These are phyloP conservation scores for Phytopythium vexans DNA, from an alignment of 352 stramenopile genomes.

Conservation along the genomic window DNA sequence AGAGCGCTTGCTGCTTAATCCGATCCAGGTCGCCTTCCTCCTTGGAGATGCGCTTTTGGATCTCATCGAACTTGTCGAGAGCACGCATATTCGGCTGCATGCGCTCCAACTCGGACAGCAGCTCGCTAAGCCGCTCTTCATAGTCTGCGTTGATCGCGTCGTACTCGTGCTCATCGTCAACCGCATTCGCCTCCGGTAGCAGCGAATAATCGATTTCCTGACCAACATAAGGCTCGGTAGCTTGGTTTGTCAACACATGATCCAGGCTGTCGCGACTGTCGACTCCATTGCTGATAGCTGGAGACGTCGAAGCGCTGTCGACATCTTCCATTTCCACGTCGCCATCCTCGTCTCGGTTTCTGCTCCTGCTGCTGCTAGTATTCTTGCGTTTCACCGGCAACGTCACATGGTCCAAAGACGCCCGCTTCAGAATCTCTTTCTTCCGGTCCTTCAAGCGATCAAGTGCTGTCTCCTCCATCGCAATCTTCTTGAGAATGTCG, in stretches of 20 bases:
- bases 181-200: conserved; percentile 68
- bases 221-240: conserved; percentile 35
- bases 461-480: conserved; percentile 86
- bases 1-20: conserved; percentile 64
- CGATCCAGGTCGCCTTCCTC: conserved; percentile 79
- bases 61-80: conserved; percentile 85
- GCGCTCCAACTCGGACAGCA: conserved; percentile 86
- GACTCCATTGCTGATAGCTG: conserved; percentile 1
- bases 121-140: conserved; percentile 57
- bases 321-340: conserved; percentile 68
- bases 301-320: conserved; percentile 1
- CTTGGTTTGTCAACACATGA: conserved; percentile 45
- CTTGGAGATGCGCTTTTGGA: conserved; percentile 70
- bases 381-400: conserved; percentile 53
- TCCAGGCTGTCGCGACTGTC: conserved; percentile 33
- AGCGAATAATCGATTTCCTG: conserved; percentile 89
- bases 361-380: conserved; percentile 10
- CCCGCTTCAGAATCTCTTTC: conserved; percentile 93
- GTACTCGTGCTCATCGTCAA: conserved; percentile 83
- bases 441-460: conserved; percentile 93
- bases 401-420: conserved; percentile 93
- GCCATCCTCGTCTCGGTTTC: conserved; percentile 19
- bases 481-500: conserved; percentile 82
- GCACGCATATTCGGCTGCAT: conserved; percentile 98
- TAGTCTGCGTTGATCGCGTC: conserved; percentile 75